Evolutionary conservation across 2,329 filamentous ascomycete genomes (phyloP), one percentile per base, ranked within the genome.

Genomic region (Aureobasidium lini): DNA sequence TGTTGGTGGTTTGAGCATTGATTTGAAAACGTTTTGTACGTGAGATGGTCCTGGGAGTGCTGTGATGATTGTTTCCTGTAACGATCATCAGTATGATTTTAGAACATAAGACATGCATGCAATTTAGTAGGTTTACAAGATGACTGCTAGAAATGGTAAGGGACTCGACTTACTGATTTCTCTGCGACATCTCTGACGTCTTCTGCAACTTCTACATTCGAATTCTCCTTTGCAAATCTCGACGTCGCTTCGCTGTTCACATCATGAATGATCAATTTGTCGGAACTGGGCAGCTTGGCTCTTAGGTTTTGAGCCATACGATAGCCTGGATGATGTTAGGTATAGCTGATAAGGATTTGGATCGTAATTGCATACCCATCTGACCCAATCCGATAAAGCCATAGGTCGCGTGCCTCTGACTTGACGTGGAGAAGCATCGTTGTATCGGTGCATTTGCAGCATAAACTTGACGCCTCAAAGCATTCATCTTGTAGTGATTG

Each of bases 11-110:
- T 83, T 79, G 46, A 95, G 78, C 70, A 97, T 91, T 58, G 86
- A 81, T 48, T 84, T 77, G 73, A 91, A 96, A 40, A 96, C 90
- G 54, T 82, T 82, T 69, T 88, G 87, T 60, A 97, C 93, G 70
- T 97, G 93, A 31, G 86, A 81, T 1, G 93, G 90, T 67, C 95
- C 90, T 0, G 94, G 94, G 1, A 99, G 83, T 61, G 90, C 91
- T 11, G 92, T 95, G 59, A 99, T 85, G 63, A 95, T 84, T 32
- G 85, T 88, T 75, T 92, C 87, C 93, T 96, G 31, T 4, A 7
- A 10, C 6, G 18, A 23, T 10, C 15, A 15, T 32, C 16, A 31
- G 39, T 7, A 10, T 32, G 13, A 1, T 11, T 29, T 6, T 16
- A n/a, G 18, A 7, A 32, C 8, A 32, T 4, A 5, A 11, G 23